Base-by-base conservation (phyloP, 2,329 filamentous ascomycete species). In the Fonsecaea erecta region DNA sequence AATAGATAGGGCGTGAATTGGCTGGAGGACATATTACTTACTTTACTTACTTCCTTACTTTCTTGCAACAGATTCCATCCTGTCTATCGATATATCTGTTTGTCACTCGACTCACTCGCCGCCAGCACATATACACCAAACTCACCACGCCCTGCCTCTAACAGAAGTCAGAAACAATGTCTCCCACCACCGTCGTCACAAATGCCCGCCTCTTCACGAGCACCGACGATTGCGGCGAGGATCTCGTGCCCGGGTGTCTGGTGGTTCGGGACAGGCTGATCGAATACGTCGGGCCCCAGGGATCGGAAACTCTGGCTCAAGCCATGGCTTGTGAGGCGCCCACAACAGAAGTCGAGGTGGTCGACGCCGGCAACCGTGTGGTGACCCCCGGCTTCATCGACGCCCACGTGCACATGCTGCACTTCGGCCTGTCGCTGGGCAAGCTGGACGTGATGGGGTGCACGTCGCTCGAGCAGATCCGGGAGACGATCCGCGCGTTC, bases 381-480 rank as follows among this genome's bases (percentile, higher is more conserved):
- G 74, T 83, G 1, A 67, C 81, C 1, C 81, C 82, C 0, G 77
- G 79, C 3, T 84, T 83, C 67, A 79, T 83, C 51, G 82, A 84
- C 67, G 79, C 77, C 4, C 82, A 84, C 62, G 80, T 82, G 71
- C 82, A 84, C 66, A 76, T 84, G 26, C 70, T 84, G 3, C 75
- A 82, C 12, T 79, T 82, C n/a, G 81, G 81, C 0, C 74, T 79
- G 21, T 79, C 81, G 0, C 75, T 83, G 1, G 74, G 76, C 30
- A 82, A 82, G 71, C 73, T 82, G 30, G 69, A 78, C 56, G 73
- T 84, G 14, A 75, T 79, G 28, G 70, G 73, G 1, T 82, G 81
- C 61, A 76, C 75, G 30, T 76, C 77, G 11, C 72, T 83, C 0
- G 74, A 73, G 7, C 77, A 82, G 12, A 83, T 84, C 30, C 77